phyloP scores from a whole-genome alignment of 441 rosid species.

The Francoa sonchifolia region DNA sequence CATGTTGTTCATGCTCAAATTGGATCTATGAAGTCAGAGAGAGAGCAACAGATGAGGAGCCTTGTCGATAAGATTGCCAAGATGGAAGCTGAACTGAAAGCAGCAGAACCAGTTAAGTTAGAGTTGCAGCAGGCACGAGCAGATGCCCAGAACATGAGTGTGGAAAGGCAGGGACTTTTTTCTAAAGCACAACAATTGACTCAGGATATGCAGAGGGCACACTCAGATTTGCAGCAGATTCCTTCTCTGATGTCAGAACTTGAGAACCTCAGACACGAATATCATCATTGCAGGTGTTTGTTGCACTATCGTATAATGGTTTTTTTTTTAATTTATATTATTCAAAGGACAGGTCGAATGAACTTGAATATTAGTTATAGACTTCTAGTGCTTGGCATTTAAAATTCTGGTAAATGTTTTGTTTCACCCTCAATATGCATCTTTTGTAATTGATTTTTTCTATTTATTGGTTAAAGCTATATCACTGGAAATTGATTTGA shows the following conservation, averaged over 20 bases:
- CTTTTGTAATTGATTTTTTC: not conserved
- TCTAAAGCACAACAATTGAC: conserved; percentile 61
- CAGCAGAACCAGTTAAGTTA: conserved; percentile 48
- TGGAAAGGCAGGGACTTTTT: conserved; percentile 69
- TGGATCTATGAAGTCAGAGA: conserved; percentile 58
- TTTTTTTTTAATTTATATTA: conserved; percentile 2
- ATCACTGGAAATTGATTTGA: conserved; percentile 7
- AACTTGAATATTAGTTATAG: not conserved
- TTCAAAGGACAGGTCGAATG: not conserved
- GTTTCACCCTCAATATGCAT: not conserved
- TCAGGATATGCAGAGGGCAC: conserved; percentile 68
- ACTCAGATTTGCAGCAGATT: conserved; percentile 62
- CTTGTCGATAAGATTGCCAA: conserved; percentile 53
- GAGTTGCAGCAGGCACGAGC: conserved; percentile 68
- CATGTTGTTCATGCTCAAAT: conserved; percentile 66
- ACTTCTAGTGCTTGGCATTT: not conserved
- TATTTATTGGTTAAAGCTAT: not conserved
- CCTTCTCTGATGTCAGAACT: conserved; percentile 73
- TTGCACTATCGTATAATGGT: conserved; percentile 10
- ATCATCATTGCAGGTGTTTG: conserved; percentile 79
- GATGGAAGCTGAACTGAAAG: conserved; percentile 71
- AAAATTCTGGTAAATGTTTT: not conserved
- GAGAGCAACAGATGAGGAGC: conserved; percentile 67
- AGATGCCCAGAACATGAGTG: conserved; percentile 65
- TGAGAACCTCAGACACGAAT: conserved; percentile 73